These are phyloP conservation scores for Vickermania spadyakhi DNA, from an alignment of 208 protist species.

Conservation along the genomic window DNA sequence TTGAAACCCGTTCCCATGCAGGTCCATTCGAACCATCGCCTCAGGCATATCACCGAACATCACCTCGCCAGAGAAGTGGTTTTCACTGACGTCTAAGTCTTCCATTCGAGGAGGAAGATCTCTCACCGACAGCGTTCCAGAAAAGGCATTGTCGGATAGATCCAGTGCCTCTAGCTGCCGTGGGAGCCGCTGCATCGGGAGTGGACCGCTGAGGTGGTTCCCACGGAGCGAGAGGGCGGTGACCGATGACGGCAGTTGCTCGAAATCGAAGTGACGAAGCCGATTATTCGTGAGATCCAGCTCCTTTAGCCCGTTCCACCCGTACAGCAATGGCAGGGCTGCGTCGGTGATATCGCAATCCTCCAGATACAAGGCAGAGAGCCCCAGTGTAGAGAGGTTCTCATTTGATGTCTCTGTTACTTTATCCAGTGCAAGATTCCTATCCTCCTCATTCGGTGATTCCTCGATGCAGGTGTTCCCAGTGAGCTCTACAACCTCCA, in stretches of 20 bases:
- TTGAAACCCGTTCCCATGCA: constrained; percentile 34
- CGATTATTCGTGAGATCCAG: constrained; percentile 23
- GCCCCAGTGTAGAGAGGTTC: too few species aligned
- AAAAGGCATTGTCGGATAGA: constrained; percentile 12
- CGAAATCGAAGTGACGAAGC: not conserved
- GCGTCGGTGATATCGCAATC: not conserved
- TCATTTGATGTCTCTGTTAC: too few species aligned
- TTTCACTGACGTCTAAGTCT: constrained; percentile 26
- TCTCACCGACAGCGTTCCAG: constrained; percentile 7
- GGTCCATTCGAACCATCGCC: constrained; percentile 16
- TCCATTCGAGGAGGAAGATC: constrained; percentile 11
- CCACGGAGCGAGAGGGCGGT: constrained; percentile 9
- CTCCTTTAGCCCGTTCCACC: not conserved
- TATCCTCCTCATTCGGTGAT: too few species aligned
- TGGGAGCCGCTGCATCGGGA: constrained; percentile 10
- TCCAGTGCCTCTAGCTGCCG: constrained; percentile 12
- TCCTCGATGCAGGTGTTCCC: too few species aligned
- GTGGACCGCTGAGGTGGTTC: constrained; percentile 10
- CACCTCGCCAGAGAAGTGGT: constrained; percentile 19
- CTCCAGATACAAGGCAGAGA: too few species aligned
- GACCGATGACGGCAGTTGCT: constrained; percentile 7
- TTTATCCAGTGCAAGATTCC: too few species aligned
- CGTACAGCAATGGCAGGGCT: not conserved
- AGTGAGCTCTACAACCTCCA: too few species aligned
- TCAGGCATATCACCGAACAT: constrained; percentile 26